Conservation (phyloP, 345 rosid genomes). For the Rhizophora apiculata region DNA sequence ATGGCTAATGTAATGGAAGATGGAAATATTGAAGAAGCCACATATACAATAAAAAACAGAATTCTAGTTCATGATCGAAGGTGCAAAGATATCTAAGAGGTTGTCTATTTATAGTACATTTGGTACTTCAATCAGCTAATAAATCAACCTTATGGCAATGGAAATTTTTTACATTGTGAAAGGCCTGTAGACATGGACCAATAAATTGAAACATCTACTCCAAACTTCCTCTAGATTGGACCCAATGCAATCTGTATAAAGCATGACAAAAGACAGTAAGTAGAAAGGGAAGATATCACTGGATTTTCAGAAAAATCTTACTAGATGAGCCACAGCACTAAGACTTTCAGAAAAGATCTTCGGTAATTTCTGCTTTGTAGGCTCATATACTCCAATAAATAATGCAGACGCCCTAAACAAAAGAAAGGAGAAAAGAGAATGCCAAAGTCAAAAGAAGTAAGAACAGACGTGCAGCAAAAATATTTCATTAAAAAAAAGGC, state of each 20-base stretch:
- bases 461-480: not conserved
- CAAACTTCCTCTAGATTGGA: not conserved
- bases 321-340: constrained; percentile 87
- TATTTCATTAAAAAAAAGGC: not conserved
- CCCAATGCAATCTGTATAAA: not conserved
- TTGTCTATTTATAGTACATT: not conserved
- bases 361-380: constrained; percentile 81
- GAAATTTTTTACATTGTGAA: not conserved
- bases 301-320: constrained; percentile 22
- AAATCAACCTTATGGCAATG: not conserved
- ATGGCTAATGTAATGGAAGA: constrained; percentile 3
- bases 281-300: not conserved
- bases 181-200: not conserved
- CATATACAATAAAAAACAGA: not conserved
- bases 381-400: constrained; percentile 94
- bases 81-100: not conserved
- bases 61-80: not conserved
- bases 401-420: constrained; percentile 82
- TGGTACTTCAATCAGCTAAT: not conserved
- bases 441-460: constrained; percentile 5
- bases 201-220: constrained; percentile 6
- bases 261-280: not conserved
- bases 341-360: constrained; percentile 74
- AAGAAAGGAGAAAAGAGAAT: constrained; percentile 7
- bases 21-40: not conserved